Evolutionary conservation across 257 asterid species (phyloP), one percentile per base, ranked within the genome.

Genomic region (Fraxinus excelsior): DNA sequence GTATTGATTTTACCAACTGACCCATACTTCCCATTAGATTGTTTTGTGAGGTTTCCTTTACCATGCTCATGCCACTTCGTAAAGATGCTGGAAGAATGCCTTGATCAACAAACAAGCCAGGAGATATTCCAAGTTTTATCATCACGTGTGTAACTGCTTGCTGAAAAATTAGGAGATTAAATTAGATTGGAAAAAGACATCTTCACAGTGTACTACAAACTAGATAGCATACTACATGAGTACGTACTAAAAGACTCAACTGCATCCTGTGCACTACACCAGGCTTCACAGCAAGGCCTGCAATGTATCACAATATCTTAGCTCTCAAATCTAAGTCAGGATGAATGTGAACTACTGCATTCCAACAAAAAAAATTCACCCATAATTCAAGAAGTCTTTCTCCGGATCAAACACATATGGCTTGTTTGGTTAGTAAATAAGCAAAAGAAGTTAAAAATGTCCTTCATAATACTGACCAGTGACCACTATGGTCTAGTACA

Each of bases 271-370:
- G 89, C 60, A 91, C 84, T 70, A 88, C 91, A 56, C 92, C 78
- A 26, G 96, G 97, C 91, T 94, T 94, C 84, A 94, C 80, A 75
- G 96, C 94, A 82, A 92, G 84, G 78, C 99, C 98, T 92, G 89
- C 42, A 81, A 91, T 72, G 73, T 58, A 70, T 60, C 79, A 35
- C 72, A 76, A 78, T 42, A 78, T 69, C 68, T 83, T 83, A 71
- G 84, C 66, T 58, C 76, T 60, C 78, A 34, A 67, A 80, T 78
- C 69, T 69, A 76, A 44, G 34, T 37, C 26, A 25, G 72, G 76
- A 73, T 42, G 49, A 71, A 38, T 46, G 40, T 71, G 75, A 68
- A 38, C 51, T 60, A 44, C 38, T 69, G 72, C 73, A 9, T 68
- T 74, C 44, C 46, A 69, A 74, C 37, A 72, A 32, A 25, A 34